Base-by-base conservation (phyloP, 768 basidiomycete genomes). In the Mycena crocata region DNA sequence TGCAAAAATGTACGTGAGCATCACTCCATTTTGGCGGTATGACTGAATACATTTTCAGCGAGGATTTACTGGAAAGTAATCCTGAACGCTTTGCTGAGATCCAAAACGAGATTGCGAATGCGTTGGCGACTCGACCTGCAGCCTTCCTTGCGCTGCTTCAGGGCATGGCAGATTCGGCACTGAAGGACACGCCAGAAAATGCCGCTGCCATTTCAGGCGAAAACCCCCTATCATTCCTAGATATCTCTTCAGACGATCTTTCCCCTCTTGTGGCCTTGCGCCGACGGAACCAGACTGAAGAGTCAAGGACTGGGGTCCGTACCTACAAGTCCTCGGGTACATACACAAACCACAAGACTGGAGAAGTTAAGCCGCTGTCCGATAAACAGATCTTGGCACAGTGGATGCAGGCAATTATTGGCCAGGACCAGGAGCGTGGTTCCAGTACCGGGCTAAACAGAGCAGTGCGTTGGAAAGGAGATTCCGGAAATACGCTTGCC, bases 11-110 rank as follows among this genome's bases (percentile, higher is more conserved):
- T 60, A 50, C 2, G 58, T 48, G 5, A 3, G 14, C 23, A 5
- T 50, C 21, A 9, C 30, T 28, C 5, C 1, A 35, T 26, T 39
- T n/a, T 9, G 31, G 28, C 17, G 12, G 21, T 42, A 45, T 52
- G 3, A 34, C 31, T 13, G 5, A 40, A 14, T 19, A 28, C 23
- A 9, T 15, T 8, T 7, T 14, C 39, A 51, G 58, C 17, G 48
- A 60, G 17, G 48, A 60, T 60, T 37, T 49, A 12, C 49, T 31
- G 10, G 49, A 50, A 9, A 50, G 49, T 23, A 50, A 50, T 31
- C 49, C 49, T 2, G 58, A 40, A 15, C 37, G 58, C 2, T 60
- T 60, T 21, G 46, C 48, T 1, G 58, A 60, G 24, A 60, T 60
- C 2, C 58, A 60, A 28, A 30, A 14, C 8, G 58, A 60, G 3